These are phyloP conservation scores for Gastroboletus turbinatus DNA, from an alignment of 1,284 basidiomycete species.

Conservation along the genomic window DNA sequence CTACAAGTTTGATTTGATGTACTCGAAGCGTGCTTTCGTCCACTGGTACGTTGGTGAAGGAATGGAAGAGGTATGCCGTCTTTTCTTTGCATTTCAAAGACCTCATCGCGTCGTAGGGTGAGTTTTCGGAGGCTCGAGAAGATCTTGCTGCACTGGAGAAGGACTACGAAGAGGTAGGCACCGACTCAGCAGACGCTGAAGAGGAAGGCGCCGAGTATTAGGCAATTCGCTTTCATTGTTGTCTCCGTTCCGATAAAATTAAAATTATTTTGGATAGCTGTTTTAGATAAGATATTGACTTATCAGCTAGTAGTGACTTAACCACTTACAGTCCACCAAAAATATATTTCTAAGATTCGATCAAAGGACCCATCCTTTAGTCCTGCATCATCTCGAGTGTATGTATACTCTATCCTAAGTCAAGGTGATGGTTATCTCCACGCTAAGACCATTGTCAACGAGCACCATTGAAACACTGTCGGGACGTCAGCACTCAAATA, in stretches of 20 bases:
- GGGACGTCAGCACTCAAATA: conserved; percentile 2
- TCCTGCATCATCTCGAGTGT: background rate
- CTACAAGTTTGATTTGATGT: conserved; percentile 98
- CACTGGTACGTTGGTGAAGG: conserved; percentile 99
- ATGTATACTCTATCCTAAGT: conserved; percentile 4
- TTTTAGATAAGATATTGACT: conserved; percentile 13
- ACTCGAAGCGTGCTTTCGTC: conserved; percentile 95
- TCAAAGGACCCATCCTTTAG: background rate
- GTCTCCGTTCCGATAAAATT: background rate
- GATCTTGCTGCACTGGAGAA: conserved; percentile 97
- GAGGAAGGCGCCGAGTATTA: conserved; percentile 75
- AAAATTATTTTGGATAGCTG: conserved; percentile 7
- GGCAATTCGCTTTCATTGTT: conserved; percentile 5
- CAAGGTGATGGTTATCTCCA: conserved; percentile 23
- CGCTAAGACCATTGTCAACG: conserved; percentile 1
- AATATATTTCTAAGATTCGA: conserved; percentile 4
- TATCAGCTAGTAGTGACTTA: conserved; percentile 12
- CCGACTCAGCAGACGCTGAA: conserved; percentile 85
- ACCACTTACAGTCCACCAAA: background rate
- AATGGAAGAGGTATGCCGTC: conserved; percentile 81
- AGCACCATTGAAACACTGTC: conserved; percentile 30
- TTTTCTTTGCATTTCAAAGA: background rate
- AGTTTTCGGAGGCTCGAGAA: conserved; percentile 97
- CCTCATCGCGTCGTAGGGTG: conserved; percentile 52
- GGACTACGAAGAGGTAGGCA: conserved; percentile 95